Conservation (phyloP, 352 stramenopile species). For the Pythium coloratum region DNA sequence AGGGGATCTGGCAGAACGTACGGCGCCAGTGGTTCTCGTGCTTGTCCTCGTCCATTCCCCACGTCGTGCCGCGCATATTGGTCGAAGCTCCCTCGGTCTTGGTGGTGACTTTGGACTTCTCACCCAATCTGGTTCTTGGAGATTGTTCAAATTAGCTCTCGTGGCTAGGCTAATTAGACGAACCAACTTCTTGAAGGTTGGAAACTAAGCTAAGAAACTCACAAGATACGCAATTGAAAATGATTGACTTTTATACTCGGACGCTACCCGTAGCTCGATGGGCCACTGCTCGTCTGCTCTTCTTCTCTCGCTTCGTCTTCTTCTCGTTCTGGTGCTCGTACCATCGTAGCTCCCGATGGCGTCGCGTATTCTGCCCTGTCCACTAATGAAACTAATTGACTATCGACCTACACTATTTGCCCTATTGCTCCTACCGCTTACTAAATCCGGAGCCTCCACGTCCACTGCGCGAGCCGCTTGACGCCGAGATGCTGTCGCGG, state of each 20-base stretch:
- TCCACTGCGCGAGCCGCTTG: not conserved
- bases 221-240: not conserved
- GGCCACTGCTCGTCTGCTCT: not conserved
- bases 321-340: constrained; percentile 4
- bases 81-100: constrained; percentile 4
- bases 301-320: constrained; percentile 10
- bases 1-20: constrained; percentile 87
- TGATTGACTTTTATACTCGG: constrained; percentile 3
- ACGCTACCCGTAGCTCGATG: no score
- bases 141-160: not conserved
- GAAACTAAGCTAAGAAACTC: not conserved
- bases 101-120: constrained; percentile 5
- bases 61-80: constrained; percentile 30
- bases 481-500: not conserved
- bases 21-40: constrained; percentile 84
- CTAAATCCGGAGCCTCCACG: not conserved
- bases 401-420: constrained; percentile 33
- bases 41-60: constrained; percentile 46
- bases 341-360: constrained; percentile 13
- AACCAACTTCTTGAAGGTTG: not conserved
- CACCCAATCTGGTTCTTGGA: not conserved
- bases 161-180: not conserved
- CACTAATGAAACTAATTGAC: constrained; percentile 29
- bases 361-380: constrained; percentile 14
- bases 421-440: constrained; percentile 16